phyloP scores from a whole-genome alignment of 108 stramenopile genomes.

The Cyclotella choctawhatcheeana region DNA sequence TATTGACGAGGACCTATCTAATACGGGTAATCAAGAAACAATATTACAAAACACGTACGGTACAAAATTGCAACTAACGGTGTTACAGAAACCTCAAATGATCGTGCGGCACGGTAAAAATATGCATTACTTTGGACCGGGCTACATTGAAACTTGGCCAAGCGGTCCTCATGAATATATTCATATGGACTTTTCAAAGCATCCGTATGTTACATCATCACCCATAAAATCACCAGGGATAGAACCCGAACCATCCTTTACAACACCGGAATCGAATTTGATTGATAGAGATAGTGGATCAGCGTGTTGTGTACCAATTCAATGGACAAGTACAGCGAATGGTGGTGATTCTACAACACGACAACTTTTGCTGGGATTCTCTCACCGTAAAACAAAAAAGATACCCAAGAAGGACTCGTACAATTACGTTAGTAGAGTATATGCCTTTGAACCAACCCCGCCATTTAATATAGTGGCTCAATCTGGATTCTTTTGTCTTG shows the following conservation, averaged over 20 bases:
- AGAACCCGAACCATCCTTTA: constrained; percentile 35
- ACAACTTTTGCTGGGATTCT: constrained; percentile 43
- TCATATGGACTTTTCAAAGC: constrained; percentile 4
- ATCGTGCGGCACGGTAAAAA: constrained; percentile 37
- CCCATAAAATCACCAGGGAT: constrained; percentile 13
- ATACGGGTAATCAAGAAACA: neutral
- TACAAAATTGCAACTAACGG: constrained; percentile 31
- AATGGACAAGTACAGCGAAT: constrained; percentile 31
- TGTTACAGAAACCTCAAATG: constrained; percentile 11
- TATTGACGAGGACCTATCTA: neutral
- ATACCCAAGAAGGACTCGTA: neutral
- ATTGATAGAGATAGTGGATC: constrained; percentile 49
- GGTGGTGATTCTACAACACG: neutral
- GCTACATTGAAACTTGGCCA: constrained; percentile 43
- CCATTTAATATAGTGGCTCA: constrained; percentile 52
- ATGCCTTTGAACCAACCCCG: constrained; percentile 44
- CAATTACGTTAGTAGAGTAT: constrained; percentile 43
- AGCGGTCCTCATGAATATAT: constrained; percentile 41
- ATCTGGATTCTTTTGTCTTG: constrained; percentile 50
- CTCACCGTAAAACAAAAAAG: constrained; percentile 39
- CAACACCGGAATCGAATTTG: constrained; percentile 18
- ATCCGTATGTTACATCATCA: constrained; percentile 8
- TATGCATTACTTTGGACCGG: constrained; percentile 42
- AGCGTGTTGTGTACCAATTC: constrained; percentile 48
- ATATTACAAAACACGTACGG: constrained; percentile 41